Percentiles rank a stretch among this genome's conserved stretches.
These are phyloP conservation scores for Xylariales sp. DNA, from an alignment of 2,329 filamentous ascomycete genomes.

Conservation along the genomic window DNA sequence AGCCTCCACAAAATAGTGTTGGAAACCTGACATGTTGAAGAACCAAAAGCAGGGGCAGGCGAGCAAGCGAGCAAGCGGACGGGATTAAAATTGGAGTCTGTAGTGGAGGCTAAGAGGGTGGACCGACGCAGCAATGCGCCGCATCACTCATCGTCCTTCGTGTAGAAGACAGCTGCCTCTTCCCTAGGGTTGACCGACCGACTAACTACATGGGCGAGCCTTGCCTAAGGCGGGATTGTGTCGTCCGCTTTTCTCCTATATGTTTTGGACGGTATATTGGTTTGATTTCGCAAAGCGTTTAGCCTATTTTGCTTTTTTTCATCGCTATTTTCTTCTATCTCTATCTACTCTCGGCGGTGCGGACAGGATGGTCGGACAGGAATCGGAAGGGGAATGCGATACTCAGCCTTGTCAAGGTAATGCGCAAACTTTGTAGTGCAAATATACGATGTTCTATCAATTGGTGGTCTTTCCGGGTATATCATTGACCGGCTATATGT, in stretches of 20 bases:
- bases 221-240: background rate
- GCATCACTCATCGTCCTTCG: too few species aligned
- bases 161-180: too few species aligned
- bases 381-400: background rate
- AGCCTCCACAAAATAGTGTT: background rate
- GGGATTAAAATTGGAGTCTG: background rate
- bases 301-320: background rate
- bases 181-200: too few species aligned
- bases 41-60: background rate
- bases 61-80: background rate
- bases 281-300: conserved; percentile 4
- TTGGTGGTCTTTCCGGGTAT: too few species aligned
- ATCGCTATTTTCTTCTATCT: too few species aligned
- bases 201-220: background rate
- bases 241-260: background rate
- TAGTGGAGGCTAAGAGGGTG: too few species aligned
- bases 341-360: too few species aligned
- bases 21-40: background rate
- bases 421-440: background rate
- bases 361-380: too few species aligned
- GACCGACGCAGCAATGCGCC: too few species aligned
- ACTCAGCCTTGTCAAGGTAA: background rate
- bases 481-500: too few species aligned
- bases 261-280: conserved; percentile 4
- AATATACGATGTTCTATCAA: too few species aligned